phyloP scores from a whole-genome alignment of 139 green algal genomes.

The Micromonas commoda region DNA sequence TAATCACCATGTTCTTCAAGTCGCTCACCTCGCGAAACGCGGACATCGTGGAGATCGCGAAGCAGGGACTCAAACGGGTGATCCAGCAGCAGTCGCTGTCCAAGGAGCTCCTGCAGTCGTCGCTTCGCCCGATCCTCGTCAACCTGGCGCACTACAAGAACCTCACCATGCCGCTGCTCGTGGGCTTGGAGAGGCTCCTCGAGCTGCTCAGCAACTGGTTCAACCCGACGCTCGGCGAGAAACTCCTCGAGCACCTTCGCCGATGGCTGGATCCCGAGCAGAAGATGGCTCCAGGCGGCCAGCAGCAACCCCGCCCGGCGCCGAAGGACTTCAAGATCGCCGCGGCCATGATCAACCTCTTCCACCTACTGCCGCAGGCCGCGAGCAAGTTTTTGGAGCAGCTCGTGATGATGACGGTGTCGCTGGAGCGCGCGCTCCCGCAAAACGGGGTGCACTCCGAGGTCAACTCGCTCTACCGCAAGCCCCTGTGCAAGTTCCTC shows the following conservation, averaged over 20 bases:
- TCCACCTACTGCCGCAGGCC: slow-evolving; percentile 81
- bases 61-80: slow-evolving; percentile 37
- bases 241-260: slow-evolving; percentile 86
- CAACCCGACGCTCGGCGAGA: slow-evolving; percentile 88
- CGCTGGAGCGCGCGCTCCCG: slow-evolving; percentile 78
- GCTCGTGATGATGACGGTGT: slow-evolving; percentile 86
- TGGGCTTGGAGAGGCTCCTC: slow-evolving; percentile 66
- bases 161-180: slow-evolving; percentile 56
- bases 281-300: slow-evolving; percentile 35
- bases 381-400: slow-evolving; percentile 83
- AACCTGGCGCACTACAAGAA: slow-evolving; percentile 72
- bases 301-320: slow-evolving; percentile 61
- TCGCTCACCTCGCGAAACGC: slow-evolving; percentile 41
- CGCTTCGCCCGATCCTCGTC: slow-evolving; percentile 77
- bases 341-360: slow-evolving; percentile 84
- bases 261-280: slow-evolving; percentile 77
- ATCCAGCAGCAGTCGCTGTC: slow-evolving; percentile 43
- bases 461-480: slow-evolving; percentile 70
- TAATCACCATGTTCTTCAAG: slow-evolving; percentile 66
- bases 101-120: slow-evolving; percentile 58
- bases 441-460: slow-evolving; percentile 45
- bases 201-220: slow-evolving; percentile 84
- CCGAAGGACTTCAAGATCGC: slow-evolving; percentile 76
- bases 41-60: slow-evolving; percentile 46
- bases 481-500: slow-evolving; percentile 77